A percentile compares a stretch with the other conserved stretches of the same genome.
Evolutionary conservation across 176 grass and related monocot genomes (phyloP).

Genomic region (Alopecurus myosuroides): DNA sequence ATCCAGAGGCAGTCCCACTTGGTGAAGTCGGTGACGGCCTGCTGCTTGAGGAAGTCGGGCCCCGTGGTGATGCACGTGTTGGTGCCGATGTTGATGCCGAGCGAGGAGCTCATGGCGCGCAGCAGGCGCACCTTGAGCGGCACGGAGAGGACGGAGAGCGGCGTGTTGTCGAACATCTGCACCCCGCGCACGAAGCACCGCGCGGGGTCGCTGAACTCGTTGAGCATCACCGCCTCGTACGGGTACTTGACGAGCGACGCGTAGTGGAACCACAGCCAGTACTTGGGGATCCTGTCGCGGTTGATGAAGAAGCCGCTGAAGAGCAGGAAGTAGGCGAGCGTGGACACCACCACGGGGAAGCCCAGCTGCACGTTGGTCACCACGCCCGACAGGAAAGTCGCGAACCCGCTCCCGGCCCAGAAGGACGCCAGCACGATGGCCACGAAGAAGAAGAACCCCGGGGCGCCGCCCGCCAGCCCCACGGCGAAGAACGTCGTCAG

Average conservation of each 20-base stretch:
- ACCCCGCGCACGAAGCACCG: slow-evolving; percentile 82
- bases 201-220: slow-evolving; percentile 69
- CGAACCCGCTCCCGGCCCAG: slow-evolving; percentile 91
- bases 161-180: slow-evolving; percentile 99
- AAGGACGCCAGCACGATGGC: slow-evolving; percentile 88
- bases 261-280: slow-evolving; percentile 99
- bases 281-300: slow-evolving; percentile 65
- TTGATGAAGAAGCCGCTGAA: slow-evolving; percentile 99
- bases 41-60: slow-evolving; percentile 54
- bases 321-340: slow-evolving; percentile 87
- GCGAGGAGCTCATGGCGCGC: slow-evolving; percentile 50
- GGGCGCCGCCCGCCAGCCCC: slow-evolving; percentile 57
- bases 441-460: slow-evolving; percentile 87
- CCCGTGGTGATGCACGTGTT: slow-evolving; percentile 81
- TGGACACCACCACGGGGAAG: slow-evolving; percentile 72
- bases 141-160: slow-evolving; percentile 45
- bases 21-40: slow-evolving; percentile 74
- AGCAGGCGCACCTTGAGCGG: slow-evolving; percentile 66
- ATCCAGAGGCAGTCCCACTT: slow-evolving; percentile 98
- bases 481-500: slow-evolving; percentile 94
- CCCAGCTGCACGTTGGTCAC: slow-evolving; percentile 83
- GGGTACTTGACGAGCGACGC: slow-evolving; percentile 96
- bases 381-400: slow-evolving; percentile 90
- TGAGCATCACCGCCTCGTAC: slow-evolving; percentile 94
- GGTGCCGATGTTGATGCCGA: slow-evolving; percentile 59